Conservation (phyloP, 208 protist genomes). For the Novymonas esmeraldas region DNA sequence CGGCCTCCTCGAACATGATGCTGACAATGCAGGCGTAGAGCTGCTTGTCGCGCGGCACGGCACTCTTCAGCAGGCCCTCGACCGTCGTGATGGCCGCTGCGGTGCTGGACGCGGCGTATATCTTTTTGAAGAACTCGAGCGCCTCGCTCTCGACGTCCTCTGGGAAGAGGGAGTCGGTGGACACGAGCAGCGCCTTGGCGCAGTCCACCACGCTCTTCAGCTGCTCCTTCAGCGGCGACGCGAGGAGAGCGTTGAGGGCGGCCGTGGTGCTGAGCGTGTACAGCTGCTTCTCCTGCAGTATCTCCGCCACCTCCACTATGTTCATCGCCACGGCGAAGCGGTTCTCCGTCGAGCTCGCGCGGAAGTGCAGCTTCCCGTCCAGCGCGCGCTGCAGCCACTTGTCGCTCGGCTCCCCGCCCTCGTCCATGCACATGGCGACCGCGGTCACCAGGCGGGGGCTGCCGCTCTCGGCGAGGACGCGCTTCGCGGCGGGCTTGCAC, state of each 20-base stretch:
- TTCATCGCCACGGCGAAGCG: slow-evolving; percentile 86
- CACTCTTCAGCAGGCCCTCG: slow-evolving; percentile 64
- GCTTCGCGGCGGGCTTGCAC: slow-evolving; percentile 66
- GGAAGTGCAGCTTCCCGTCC: slow-evolving; percentile 83
- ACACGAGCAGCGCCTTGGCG: slow-evolving; percentile 67
- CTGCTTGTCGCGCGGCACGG: slow-evolving; percentile 70
- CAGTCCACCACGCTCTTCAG: slow-evolving; percentile 76
- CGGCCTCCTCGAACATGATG: slow-evolving; percentile 88
- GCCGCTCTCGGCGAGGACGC: slow-evolving; percentile 64
- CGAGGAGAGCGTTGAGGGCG: slow-evolving; percentile 76
- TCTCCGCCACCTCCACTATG: slow-evolving; percentile 87
- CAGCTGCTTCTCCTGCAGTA: slow-evolving; percentile 76
- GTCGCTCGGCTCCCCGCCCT: slow-evolving; percentile 73
- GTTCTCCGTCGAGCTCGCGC: slow-evolving; percentile 83
- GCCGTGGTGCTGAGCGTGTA: slow-evolving; percentile 84
- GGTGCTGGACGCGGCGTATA: slow-evolving; percentile 74
- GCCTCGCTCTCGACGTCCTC: slow-evolving; percentile 86
- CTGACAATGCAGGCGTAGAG: slow-evolving; percentile 86
- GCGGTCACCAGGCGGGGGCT: slow-evolving; percentile 85
- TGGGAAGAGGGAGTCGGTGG: slow-evolving; percentile 80
- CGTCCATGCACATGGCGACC: slow-evolving; percentile 90
- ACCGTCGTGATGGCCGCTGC: slow-evolving; percentile 60
- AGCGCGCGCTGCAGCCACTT: slow-evolving; percentile 85
- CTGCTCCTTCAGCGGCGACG: slow-evolving; percentile 80
- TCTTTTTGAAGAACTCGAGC: slow-evolving; percentile 82